Evolutionary conservation across 2,329 filamentous ascomycete genomes (phyloP).

Genomic region (Rosellinia necatrix): DNA sequence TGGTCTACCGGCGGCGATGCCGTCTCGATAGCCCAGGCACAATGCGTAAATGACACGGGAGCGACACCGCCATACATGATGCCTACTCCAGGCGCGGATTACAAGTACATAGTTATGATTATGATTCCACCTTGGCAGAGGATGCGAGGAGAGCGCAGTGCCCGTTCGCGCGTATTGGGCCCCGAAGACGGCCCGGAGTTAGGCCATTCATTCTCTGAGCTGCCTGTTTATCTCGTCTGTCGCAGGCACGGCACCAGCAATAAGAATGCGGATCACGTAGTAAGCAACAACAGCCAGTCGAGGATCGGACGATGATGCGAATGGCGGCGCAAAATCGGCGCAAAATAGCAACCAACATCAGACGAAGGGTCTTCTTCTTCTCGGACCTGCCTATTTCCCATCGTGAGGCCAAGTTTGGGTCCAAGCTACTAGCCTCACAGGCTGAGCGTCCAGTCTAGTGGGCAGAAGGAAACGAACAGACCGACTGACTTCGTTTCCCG

Average conservation of each 20-base stretch:
- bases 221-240: neutral
- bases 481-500: too few species aligned
- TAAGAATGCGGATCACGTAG: too few species aligned
- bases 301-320: too few species aligned
- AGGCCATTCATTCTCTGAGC: neutral
- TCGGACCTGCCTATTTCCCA: too few species aligned
- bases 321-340: neutral
- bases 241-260: neutral
- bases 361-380: neutral
- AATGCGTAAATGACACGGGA: too few species aligned
- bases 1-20: slow-evolving; percentile 10
- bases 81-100: too few species aligned
- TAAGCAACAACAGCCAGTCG: too few species aligned
- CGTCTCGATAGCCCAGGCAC: too few species aligned
- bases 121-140: neutral
- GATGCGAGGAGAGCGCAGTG: neutral
- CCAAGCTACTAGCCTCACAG: neutral
- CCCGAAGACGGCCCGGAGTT: slow-evolving; percentile 7
- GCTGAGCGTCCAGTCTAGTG: too few species aligned
- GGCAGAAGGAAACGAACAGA: too few species aligned
- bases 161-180: neutral
- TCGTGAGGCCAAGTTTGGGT: neutral
- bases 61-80: too few species aligned
- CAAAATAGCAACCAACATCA: slow-evolving; percentile 17
- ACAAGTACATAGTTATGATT: too few species aligned